These are phyloP conservation scores for Pythium rhizo-oryzae DNA, from an alignment of 352 stramenopile genomes.

Conservation along the genomic window DNA sequence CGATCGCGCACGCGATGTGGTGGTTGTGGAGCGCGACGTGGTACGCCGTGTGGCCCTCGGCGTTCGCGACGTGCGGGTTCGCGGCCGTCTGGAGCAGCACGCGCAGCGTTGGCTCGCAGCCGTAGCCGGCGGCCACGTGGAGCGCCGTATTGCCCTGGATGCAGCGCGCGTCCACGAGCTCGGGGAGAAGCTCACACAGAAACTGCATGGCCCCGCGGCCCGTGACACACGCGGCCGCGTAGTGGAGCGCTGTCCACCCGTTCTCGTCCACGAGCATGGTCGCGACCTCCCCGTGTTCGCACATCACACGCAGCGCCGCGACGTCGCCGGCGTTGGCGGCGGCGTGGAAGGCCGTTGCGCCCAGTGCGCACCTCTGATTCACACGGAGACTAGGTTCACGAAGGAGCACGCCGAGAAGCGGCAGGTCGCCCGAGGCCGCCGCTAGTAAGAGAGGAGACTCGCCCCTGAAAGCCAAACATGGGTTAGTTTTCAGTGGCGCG, in stretches of 20 bases:
- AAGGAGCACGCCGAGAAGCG: conserved; percentile 35
- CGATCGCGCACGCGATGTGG: conserved; percentile 56
- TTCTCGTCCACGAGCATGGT: conserved; percentile 46
- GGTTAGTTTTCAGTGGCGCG: no score
- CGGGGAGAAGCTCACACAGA: conserved; percentile 51
- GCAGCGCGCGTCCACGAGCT: conserved; percentile 53
- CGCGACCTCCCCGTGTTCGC: conserved; percentile 37
- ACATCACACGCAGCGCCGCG: conserved; percentile 51
- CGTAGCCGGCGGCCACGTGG: conserved; percentile 62
- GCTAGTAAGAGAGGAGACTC: conserved; percentile 60
- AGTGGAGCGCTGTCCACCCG: conserved; percentile 68
- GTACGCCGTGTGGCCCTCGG: conserved; percentile 48
- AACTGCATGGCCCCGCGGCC: conserved; percentile 52
- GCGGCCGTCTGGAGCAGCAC: conserved; percentile 61
- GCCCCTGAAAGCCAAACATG: no score
- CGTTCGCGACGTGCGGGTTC: conserved; percentile 47
- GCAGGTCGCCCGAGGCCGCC: conserved; percentile 50
- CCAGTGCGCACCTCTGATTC: conserved; percentile 47
- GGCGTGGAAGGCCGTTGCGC: conserved; percentile 57
- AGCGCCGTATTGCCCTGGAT: conserved; percentile 63
- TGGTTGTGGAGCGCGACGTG: conserved; percentile 58
- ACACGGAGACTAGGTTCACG: conserved; percentile 33
- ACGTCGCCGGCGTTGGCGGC: conserved; percentile 64
- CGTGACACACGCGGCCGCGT: conserved; percentile 46
- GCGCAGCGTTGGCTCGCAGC: conserved; percentile 51